A percentile compares a stretch with the other conserved stretches of the same genome.
phyloP scores from a whole-genome alignment of 345 rosid genomes.

The Murraya paniculata region DNA sequence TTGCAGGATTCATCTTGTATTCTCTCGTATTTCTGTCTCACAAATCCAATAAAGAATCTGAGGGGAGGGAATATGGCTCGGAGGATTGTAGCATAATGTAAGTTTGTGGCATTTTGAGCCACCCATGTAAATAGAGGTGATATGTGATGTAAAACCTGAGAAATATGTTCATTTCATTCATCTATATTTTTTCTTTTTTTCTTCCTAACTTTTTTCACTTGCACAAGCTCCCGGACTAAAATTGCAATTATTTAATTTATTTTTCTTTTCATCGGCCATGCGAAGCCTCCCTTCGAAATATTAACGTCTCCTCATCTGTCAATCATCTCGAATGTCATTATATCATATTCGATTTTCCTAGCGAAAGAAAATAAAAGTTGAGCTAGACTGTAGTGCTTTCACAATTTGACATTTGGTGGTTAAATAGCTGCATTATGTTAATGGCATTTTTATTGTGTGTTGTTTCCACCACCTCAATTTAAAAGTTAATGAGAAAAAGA shows the following conservation, averaged over 20 bases:
- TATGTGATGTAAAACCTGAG: conserved; percentile 27
- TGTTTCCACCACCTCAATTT: too few species aligned
- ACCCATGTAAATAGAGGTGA: conserved; percentile 28
- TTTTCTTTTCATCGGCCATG: neutral
- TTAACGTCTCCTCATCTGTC: neutral
- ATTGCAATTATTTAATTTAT: neutral
- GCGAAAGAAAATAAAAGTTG: neutral
- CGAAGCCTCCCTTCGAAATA: neutral
- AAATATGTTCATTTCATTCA: conserved; percentile 39
- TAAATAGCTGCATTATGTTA: neutral
- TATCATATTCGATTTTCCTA: neutral
- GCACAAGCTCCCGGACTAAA: neutral
- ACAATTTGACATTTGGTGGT: neutral
- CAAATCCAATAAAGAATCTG: conserved; percentile 28
- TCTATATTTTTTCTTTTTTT: conserved; percentile 18
- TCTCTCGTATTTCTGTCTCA: conserved; percentile 9
- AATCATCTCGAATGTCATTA: neutral
- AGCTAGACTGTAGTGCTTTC: neutral
- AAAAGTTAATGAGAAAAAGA: too few species aligned
- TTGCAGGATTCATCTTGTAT: conserved; percentile 15
- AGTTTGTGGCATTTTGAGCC: conserved; percentile 25
- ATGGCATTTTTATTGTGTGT: neutral
- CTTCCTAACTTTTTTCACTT: neutral
- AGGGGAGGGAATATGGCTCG: conserved; percentile 18
- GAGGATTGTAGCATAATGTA: conserved; percentile 33